Evolutionary conservation across 169 alveolate genomes (phyloP).

Genomic region (Plasmodium malariae): DNA sequence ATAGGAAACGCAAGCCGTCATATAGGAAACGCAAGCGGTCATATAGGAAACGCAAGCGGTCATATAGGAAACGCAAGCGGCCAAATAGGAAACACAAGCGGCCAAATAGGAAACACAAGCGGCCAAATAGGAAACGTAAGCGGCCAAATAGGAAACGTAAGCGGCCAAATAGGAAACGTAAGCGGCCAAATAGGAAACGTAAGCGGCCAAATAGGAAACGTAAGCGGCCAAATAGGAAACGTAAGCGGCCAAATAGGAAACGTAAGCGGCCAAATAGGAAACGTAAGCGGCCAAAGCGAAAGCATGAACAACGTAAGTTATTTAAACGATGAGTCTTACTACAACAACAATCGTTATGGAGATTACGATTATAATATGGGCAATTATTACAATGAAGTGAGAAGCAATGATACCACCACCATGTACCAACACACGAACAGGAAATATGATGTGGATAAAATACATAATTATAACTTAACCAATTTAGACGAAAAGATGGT

Average conservation of each 20-base stretch:
- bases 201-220: no score
- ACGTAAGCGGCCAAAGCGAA: background rate
- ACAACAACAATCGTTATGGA: conserved; percentile 2
- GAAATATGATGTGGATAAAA: background rate
- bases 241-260: no score
- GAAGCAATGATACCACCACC: background rate
- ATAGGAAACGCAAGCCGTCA: background rate
- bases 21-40: no score
- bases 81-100: background rate
- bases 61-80: background rate
- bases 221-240: no score
- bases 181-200: no score
- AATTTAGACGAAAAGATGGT: conserved; percentile 10
- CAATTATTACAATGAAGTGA: background rate
- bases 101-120: background rate
- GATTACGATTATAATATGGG: background rate
- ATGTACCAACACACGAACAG: no score
- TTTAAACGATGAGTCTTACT: background rate
- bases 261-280: no score
- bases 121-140: no score
- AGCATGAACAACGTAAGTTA: background rate
- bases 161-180: no score
- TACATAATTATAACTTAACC: background rate
- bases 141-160: no score
- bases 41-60: background rate